Base-by-base conservation (phyloP, 2,329 filamentous ascomycete genomes). In the Paecilomyces sp. region DNA sequence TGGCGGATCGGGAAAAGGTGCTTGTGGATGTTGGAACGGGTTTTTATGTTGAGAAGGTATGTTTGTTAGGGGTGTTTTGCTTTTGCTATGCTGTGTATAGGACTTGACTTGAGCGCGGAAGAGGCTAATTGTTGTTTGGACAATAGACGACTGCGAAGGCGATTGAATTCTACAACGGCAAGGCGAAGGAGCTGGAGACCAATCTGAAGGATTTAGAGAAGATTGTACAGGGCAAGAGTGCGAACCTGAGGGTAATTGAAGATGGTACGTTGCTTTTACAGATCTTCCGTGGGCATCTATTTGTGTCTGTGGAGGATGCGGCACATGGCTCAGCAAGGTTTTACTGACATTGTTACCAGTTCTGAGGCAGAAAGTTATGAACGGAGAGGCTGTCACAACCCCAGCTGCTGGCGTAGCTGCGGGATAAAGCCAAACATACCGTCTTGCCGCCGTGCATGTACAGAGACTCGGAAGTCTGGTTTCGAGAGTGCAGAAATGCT, bases 1-100 rank as follows among this genome's bases (percentile, higher is more conserved):
- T 97, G 50, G 83, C 89, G 54, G 85, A 88, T 74, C 83, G 88
- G 1, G 84, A 90, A 60, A 87, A 86, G 62, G 91, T 96, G 6
- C 81, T 97, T 60, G 91, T 97, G 50, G 93, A 97, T 74, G 86
- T 97, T 22, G 93, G 93, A 22, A 97, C 93, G 0, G 93, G 93
- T 0, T 97, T 95, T 74, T 92, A 92, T 70, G 88, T 97, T 57
- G 92, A 97, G 77, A 99, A 99, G 85, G 88, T 89, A 65, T 59
- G 70, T 33, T 33, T 33, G 31, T 33, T 58, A 25, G 6, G 58
- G 8, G 54, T 41, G 22, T 52, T 52, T 52, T 58, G 22, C 22
- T 41, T 50, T 36, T 12, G 31, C 6, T 24, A 18, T 12, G 18
- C 18, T 28, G 24, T 53, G 22, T n/a, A 24, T 22, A 22, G 2